Percentiles rank a stretch among this genome's conserved stretches.
These are phyloP conservation scores for Penicillium vulpinum DNA, from an alignment of 2,329 filamentous ascomycete species.

Conservation along the genomic window DNA sequence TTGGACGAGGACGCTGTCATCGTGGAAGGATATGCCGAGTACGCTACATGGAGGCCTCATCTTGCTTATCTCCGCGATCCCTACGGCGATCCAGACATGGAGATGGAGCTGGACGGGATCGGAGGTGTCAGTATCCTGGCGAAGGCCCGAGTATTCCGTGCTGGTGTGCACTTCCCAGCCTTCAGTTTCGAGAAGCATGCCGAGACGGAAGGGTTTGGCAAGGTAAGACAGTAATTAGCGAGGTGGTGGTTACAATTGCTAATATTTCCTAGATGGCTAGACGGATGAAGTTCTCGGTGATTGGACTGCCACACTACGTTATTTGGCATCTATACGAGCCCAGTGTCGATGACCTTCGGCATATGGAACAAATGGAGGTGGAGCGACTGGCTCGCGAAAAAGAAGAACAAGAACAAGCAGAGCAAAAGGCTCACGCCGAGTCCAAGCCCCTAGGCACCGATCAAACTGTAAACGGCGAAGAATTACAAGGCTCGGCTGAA, in stretches of 20 bases:
- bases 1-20: conserved; percentile 98
- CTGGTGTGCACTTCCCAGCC: conserved; percentile 94
- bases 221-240: conserved; percentile 59
- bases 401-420: conserved; percentile 72
- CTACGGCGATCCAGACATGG: conserved; percentile 97
- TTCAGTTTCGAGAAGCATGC: conserved; percentile 99
- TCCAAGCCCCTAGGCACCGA: conserved; percentile 47
- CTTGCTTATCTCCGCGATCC: conserved; percentile 94
- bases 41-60: conserved; percentile 97
- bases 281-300: conserved; percentile 91
- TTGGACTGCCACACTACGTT: conserved; percentile 94
- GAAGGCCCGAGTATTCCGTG: conserved; percentile 92
- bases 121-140: conserved; percentile 96
- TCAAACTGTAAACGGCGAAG: conserved; percentile 8
- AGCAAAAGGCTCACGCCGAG: conserved; percentile 74
- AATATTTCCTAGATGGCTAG: conserved; percentile 75
- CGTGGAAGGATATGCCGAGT: conserved; percentile 97
- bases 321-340: conserved; percentile 99
- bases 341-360: conserved; percentile 93
- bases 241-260: conserved; percentile 7
- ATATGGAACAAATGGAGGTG: conserved; percentile 98
- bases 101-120: conserved; percentile 98
- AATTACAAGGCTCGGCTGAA: conserved; percentile 23
- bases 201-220: conserved; percentile 97
- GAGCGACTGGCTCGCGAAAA: conserved; percentile 77